Evolutionary conservation across 2,329 filamentous ascomycete species (phyloP).

Genomic region (Fusarium papillatum): DNA sequence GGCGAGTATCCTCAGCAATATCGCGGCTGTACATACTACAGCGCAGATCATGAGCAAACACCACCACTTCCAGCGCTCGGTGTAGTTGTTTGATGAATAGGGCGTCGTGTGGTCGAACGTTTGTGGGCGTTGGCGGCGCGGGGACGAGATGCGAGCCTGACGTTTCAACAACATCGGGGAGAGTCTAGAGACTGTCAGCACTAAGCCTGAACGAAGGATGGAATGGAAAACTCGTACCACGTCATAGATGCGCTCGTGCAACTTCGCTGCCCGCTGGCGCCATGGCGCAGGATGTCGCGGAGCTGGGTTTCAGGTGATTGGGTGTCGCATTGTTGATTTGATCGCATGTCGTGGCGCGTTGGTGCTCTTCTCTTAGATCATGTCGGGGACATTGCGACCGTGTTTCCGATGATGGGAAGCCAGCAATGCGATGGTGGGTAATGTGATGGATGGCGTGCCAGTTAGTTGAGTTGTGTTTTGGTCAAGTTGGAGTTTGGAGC

Average conservation of each 20-base stretch:
- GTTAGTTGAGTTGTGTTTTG: no score
- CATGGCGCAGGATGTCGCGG: not conserved
- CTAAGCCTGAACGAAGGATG: not conserved
- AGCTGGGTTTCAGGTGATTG: not conserved
- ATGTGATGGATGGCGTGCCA: not conserved
- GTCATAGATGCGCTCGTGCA: not conserved
- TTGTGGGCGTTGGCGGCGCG: not conserved
- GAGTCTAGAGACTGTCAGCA: not conserved
- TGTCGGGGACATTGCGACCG: not conserved
- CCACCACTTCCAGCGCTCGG: no score
- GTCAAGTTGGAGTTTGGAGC: no score
- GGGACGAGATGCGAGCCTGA: not conserved
- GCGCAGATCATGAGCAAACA: no score
- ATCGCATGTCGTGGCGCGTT: not conserved
- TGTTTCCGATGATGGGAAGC: not conserved
- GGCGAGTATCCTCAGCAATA: no score
- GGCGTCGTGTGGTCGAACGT: not conserved
- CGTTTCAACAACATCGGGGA: not conserved
- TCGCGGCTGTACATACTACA: no score
- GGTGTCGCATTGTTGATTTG: not conserved
- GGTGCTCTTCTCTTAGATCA: not conserved
- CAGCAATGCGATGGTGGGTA: not conserved
- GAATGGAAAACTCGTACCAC: not conserved
- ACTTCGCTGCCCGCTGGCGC: not conserved
- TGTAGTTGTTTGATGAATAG: not conserved